Percentiles rank a stretch among this genome's conserved stretches.
phyloP scores from a whole-genome alignment of 805 yeast genomes.

The Saturnispora gosingensis region DNA sequence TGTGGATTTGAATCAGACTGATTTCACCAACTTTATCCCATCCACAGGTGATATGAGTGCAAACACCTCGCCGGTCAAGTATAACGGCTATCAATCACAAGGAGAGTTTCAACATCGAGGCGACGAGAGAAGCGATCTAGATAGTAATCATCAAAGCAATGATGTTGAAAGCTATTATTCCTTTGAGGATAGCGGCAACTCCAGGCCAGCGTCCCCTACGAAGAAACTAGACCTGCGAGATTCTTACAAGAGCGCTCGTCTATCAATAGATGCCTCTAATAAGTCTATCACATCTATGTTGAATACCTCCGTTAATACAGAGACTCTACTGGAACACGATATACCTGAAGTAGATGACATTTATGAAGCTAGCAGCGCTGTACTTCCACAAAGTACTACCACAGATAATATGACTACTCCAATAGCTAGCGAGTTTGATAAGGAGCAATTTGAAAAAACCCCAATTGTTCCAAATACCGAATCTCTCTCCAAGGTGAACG shows the following conservation, averaged over 20 bases:
- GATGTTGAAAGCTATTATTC: not conserved
- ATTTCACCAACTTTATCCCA: constrained; percentile 2
- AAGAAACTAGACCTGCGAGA: not conserved
- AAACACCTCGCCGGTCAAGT: constrained; percentile 3
- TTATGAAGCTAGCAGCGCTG: not conserved
- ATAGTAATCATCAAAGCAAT: not conserved
- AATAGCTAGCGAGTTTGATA: constrained; percentile 1
- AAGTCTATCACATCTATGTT: not conserved
- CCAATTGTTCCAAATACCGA: constrained; percentile 12
- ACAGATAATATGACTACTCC: constrained; percentile 8
- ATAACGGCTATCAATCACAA: not conserved
- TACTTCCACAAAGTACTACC: not conserved
- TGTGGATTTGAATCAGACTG: not conserved
- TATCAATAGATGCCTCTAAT: not conserved
- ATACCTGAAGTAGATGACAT: not conserved
- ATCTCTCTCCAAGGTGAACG: not conserved
- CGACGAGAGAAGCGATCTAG: not conserved
- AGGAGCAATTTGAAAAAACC: constrained; percentile 16
- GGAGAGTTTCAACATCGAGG: constrained; percentile 2
- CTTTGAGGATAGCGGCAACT: constrained; percentile 1
- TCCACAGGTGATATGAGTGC: not conserved
- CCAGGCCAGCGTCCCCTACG: constrained; percentile 3
- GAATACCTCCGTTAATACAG: constrained; percentile 5
- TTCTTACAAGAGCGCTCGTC: not conserved
- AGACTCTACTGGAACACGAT: not conserved